phyloP scores from a whole-genome alignment of 805 yeast species.

The Yamadazyma insecticola region DNA sequence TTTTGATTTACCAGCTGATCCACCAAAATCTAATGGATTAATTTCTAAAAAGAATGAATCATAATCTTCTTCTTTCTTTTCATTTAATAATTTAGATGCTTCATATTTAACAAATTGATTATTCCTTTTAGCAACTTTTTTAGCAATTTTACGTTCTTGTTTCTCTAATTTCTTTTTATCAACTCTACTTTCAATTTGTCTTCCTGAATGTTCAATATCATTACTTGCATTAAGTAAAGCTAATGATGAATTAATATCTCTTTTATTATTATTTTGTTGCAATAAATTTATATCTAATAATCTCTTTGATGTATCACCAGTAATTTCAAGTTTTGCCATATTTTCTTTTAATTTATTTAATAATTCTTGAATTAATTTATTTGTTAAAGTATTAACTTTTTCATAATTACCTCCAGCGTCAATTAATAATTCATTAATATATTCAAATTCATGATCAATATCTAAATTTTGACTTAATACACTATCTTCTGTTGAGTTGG shows the following conservation, averaged over 20 bases:
- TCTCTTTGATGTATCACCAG: slow-evolving; percentile 87
- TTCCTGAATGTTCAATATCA: slow-evolving; percentile 88
- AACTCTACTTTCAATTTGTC: slow-evolving; percentile 89
- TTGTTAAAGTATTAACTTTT: slow-evolving; percentile 48
- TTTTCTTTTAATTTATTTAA: slow-evolving; percentile 56
- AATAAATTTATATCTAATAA: slow-evolving; percentile 74
- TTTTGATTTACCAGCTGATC: slow-evolving; percentile 88
- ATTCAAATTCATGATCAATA: slow-evolving; percentile 61
- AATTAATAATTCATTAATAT: slow-evolving; percentile 57
- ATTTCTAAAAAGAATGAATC: slow-evolving; percentile 94
- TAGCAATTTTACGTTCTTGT: slow-evolving; percentile 96
- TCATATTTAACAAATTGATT: slow-evolving; percentile 84
- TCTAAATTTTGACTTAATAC: slow-evolving; percentile 73
- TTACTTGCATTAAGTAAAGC: slow-evolving; percentile 72
- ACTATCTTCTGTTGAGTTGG: slow-evolving; percentile 74
- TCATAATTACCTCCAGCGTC: slow-evolving; percentile 78
- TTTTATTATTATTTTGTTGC: slow-evolving; percentile 49
- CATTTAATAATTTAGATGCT: slow-evolving; percentile 84
- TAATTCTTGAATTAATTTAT: slow-evolving; percentile 44
- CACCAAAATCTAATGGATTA: slow-evolving; percentile 87
- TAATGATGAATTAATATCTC: slow-evolving; percentile 71
- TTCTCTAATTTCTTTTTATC: slow-evolving; percentile 95
- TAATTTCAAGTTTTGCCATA: slow-evolving; percentile 67
- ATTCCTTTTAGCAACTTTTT: slow-evolving; percentile 88
- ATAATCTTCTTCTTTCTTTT: slow-evolving; percentile 65